These are phyloP conservation scores for Hylodesmum podocarpum DNA, from an alignment of 306 rosid genomes.

Conservation along the genomic window DNA sequence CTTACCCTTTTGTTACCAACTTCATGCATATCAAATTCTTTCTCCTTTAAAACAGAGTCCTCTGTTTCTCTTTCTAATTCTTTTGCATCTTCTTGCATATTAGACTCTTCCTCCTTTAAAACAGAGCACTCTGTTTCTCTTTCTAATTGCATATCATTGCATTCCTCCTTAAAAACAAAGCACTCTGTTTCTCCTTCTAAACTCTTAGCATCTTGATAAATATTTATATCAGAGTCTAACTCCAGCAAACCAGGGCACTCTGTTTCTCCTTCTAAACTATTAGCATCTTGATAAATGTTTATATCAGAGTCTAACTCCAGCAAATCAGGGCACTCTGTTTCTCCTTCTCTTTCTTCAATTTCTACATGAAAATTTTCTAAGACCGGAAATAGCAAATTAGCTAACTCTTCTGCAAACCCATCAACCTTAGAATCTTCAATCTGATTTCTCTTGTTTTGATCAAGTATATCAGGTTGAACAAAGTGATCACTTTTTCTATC, in stretches of 20 bases:
- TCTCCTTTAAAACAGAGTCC: background rate
- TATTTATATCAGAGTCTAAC: background rate
- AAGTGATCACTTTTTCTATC: slow-evolving; percentile 3
- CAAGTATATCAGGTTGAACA: background rate
- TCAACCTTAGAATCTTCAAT: slow-evolving; percentile 31
- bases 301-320: background rate
- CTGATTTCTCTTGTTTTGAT: background rate
- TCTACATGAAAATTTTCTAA: background rate
- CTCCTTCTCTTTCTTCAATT: background rate
- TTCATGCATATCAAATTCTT: background rate
- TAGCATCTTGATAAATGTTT: background rate
- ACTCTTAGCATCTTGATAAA: background rate
- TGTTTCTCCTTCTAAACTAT: background rate
- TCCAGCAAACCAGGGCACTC: background rate
- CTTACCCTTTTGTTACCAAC: background rate
- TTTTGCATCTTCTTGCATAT: background rate
- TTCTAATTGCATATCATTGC: background rate
- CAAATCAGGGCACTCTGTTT: background rate
- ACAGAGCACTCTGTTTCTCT: slow-evolving; percentile 18
- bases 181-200: background rate
- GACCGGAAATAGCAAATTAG: slow-evolving; percentile 11
- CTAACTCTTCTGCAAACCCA: slow-evolving; percentile 32
- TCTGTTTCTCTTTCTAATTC: slow-evolving; percentile 4
- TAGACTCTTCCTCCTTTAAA: background rate
- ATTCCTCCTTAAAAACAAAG: background rate